Evolutionary conservation across 2,329 filamentous ascomycete species (phyloP), one percentile per base, ranked within the genome.

Genomic region (Xylariomycetidae sp.): DNA sequence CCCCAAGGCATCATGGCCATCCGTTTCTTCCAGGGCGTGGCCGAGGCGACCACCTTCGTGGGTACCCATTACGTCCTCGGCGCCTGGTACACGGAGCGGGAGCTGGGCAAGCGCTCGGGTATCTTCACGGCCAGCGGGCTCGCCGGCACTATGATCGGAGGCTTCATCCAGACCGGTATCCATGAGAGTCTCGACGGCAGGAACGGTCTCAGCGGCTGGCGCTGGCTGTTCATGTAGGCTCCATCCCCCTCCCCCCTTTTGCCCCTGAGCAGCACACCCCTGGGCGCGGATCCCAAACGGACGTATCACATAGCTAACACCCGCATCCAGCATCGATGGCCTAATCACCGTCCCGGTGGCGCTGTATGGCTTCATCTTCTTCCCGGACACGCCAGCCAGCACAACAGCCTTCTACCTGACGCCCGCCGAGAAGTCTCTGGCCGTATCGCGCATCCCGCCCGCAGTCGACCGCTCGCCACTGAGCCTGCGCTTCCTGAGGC

Each of bases 71-170:
- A 76, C 39, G 70, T 79, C 37, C 61, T 79, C 1, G 74, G 75
- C 2, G 71, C 68, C 0, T 79, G 76, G 76, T 79, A 79, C 48
- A 78, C 67, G 0, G 64, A 68, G 31, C 59, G 62, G n/a, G 76
- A 80, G 51, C 67, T 80, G 0, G 76, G 73, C 4, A 80, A 79
- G 50, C 64, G 76, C 4, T 72, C 64, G 18, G 75, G 72, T 6
- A 69, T 82, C 32, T 80, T 80, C 51, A 77, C 73, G 1, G 67
- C 72, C 1, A 74, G 70, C 2, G 75, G 74, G 1, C 59, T 78
- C 2, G 74, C 72, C 0, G 76, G 75, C 0, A 76, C 70, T 0
- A 72, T 80, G 67, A 74, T 81, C 32, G 69, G 70, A 10, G 76
- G 76, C 1, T 76, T 79, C 51, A 70, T 82, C 35, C 74, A 79